Evolutionary conservation across 768 basidiomycete genomes (phyloP).

Genomic region (Auricularia sp.): DNA sequence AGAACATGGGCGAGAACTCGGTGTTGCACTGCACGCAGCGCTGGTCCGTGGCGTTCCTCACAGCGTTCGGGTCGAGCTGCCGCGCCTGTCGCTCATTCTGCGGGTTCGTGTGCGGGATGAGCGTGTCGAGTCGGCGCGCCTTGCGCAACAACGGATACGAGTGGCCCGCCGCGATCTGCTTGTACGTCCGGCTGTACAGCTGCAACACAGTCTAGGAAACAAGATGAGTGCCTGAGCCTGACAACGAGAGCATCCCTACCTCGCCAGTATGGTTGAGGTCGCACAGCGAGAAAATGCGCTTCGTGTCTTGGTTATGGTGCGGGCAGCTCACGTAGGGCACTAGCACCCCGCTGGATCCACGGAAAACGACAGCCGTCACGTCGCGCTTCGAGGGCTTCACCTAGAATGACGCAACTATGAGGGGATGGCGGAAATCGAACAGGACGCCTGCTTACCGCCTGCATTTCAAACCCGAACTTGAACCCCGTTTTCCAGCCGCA

Average conservation of each 20-base stretch:
- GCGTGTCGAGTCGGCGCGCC: conserved; percentile 69
- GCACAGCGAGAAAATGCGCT: conserved; percentile 70
- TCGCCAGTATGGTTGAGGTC: conserved; percentile 74
- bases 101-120: conserved; percentile 27
- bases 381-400: conserved; percentile 71
- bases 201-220: conserved; percentile 70
- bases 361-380: conserved; percentile 56
- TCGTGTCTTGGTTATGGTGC: conserved; percentile 48
- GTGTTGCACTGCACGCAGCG: conserved; percentile 54
- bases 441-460: conserved; percentile 32
- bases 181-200: conserved; percentile 77
- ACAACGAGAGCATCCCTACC: conserved; percentile 33
- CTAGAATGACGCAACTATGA: conserved; percentile 24
- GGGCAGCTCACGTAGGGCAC: conserved; percentile 67
- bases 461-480: conserved; percentile 89
- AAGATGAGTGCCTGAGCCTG: not conserved
- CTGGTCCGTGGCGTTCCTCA: conserved; percentile 18
- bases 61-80: not conserved
- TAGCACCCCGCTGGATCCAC: conserved; percentile 71
- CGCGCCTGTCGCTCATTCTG: not conserved
- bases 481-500: conserved; percentile 84
- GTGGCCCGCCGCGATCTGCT: conserved; percentile 59
- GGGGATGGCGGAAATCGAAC: not conserved
- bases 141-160: conserved; percentile 84
- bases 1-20: conserved; percentile 67